A percentile compares a stretch with the other conserved stretches of the same genome.
phyloP scores from a whole-genome alignment of 2,329 filamentous ascomycete genomes.

The Colletotrichum sp. region DNA sequence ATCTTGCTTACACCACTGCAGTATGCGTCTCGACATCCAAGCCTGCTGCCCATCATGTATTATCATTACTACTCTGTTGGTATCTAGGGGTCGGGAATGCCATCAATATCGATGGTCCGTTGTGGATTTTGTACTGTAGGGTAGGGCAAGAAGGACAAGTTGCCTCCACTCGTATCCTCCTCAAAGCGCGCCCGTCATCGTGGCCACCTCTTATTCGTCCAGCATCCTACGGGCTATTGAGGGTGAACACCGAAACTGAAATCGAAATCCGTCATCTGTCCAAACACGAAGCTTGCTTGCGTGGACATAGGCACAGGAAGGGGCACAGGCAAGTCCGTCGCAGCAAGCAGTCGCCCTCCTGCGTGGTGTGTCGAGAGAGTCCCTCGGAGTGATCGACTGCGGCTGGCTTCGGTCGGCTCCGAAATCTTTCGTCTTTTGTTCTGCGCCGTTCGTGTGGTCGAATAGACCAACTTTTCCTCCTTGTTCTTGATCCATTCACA shows the following conservation, averaged over 20 bases:
- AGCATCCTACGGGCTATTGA: neutral
- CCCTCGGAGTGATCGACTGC: neutral
- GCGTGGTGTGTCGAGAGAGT: neutral
- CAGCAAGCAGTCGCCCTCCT: neutral
- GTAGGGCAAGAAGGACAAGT: neutral
- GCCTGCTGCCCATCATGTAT: neutral
- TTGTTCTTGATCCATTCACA: conserved; percentile 38
- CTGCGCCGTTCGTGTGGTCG: neutral
- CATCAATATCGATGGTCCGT: neutral
- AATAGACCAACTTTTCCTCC: neutral
- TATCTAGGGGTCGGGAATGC: neutral
- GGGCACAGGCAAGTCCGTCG: neutral
- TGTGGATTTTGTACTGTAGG: neutral
- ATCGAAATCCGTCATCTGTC: neutral
- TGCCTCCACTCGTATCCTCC: neutral
- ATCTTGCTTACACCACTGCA: neutral
- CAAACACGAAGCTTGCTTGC: neutral
- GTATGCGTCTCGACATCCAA: neutral
- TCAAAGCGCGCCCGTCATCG: neutral
- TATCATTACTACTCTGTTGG: neutral
- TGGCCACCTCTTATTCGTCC: neutral
- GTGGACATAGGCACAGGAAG: neutral
- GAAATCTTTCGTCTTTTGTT: neutral
- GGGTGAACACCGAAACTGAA: neutral
- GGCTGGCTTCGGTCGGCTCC: neutral